Conservation (phyloP, 495 filamentous ascomycete genomes). For the Hypoxylon subgilvum region DNA sequence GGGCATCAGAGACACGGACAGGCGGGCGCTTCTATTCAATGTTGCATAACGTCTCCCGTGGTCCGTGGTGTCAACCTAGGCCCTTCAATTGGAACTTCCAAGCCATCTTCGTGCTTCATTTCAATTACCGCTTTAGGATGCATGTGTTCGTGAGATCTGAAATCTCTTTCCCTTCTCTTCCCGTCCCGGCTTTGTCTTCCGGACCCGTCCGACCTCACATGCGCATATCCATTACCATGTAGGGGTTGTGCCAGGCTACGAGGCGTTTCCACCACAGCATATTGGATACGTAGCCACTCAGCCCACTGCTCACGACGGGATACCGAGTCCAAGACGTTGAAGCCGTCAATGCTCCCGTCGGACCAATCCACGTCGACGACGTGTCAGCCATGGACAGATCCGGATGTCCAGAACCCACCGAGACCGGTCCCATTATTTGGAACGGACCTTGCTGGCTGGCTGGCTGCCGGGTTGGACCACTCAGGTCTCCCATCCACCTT, state of each 20-base stretch:
- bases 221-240: constrained; percentile 38
- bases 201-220: constrained; percentile 34
- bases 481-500: constrained; percentile 23
- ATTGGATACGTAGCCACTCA: too few relatives aligned
- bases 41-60: constrained; percentile 26
- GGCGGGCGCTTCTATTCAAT: constrained; percentile 13
- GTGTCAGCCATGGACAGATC: constrained; percentile 25
- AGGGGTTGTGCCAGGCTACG: constrained; percentile 29
- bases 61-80: constrained; percentile 5
- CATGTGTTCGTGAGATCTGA: constrained; percentile 24
- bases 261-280: constrained; percentile 21
- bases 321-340: constrained; percentile 23
- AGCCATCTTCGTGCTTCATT: constrained; percentile 8
- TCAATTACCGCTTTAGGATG: constrained; percentile 22
- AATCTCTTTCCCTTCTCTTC: constrained; percentile 14
- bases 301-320: constrained; percentile 7
- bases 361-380: constrained; percentile 34
- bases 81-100: constrained; percentile 17
- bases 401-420: constrained; percentile 33
- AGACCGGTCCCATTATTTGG: constrained; percentile 17
- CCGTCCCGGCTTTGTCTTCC: constrained; percentile 34
- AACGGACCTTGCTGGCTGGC: constrained; percentile 17
- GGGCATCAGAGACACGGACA: constrained; percentile 24
- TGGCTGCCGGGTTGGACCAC: constrained; percentile 13
- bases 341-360: constrained; percentile 25